Percentiles rank a stretch among this genome's conserved stretches.
These are phyloP conservation scores for Schizonepeta tenuifolia DNA, from an alignment of 257 asterid species.

Conservation along the genomic window DNA sequence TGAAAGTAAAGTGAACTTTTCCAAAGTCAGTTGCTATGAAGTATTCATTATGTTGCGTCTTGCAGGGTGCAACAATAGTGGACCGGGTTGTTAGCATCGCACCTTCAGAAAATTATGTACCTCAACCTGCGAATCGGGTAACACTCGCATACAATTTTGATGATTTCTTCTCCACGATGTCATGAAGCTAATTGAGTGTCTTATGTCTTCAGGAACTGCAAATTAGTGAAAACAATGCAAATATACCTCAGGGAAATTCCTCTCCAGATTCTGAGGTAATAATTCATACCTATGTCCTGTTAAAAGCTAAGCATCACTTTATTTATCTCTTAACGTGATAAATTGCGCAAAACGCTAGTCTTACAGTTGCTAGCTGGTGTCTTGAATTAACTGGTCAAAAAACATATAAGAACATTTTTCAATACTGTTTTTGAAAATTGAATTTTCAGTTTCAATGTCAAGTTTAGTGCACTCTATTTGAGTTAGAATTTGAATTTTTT, in stretches of 20 bases:
- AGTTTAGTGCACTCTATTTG: not conserved
- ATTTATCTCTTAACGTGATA: slow-evolving; percentile 1
- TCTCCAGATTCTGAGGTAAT: slow-evolving; percentile 64
- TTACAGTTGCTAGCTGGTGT: no score
- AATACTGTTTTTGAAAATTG: slow-evolving; percentile 13
- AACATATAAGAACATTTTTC: not conserved
- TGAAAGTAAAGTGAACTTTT: slow-evolving; percentile 4
- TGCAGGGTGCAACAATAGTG: slow-evolving; percentile 86
- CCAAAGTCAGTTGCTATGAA: slow-evolving; percentile 10
- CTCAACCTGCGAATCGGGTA: slow-evolving; percentile 55
- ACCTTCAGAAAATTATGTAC: slow-evolving; percentile 63
- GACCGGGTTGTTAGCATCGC: slow-evolving; percentile 72
- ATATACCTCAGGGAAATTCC: slow-evolving; percentile 40
- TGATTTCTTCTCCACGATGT: not conserved
- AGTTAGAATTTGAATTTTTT: slow-evolving; percentile 19
- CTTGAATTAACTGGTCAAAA: not conserved
- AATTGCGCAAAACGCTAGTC: not conserved
- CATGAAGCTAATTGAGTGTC: slow-evolving; percentile 26
- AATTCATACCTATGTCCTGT: not conserved
- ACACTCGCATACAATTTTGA: slow-evolving; percentile 17
- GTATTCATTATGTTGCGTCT: slow-evolving; percentile 16
- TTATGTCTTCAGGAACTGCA: slow-evolving; percentile 42
- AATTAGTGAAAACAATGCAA: slow-evolving; percentile 38
- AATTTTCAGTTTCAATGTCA: not conserved
- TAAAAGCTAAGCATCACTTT: not conserved